Evolutionary conservation across 169 alveolate genomes (phyloP), one percentile per base, ranked within the genome.

Genomic region (Plasmodium malariae): DNA sequence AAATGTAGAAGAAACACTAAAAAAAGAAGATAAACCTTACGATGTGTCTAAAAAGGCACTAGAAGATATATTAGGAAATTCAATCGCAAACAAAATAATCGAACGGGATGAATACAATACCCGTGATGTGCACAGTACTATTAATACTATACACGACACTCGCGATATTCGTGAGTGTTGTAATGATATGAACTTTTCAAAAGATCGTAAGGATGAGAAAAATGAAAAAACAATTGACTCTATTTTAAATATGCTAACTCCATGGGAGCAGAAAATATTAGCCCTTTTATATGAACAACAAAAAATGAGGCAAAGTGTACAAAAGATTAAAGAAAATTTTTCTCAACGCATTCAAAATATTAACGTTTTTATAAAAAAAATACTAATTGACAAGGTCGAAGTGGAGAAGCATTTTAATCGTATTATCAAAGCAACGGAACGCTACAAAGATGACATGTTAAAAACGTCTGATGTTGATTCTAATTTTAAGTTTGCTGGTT

Each of bases 241-340:
- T 17, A 87, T 93, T 67, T 68, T 93, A 78, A 74, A 69, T 32
- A 48, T 93, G 74, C 92, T 93, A 12, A 85, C 94, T 0, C 96
- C 96, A 6, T 93, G 96, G 96, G 96, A 93, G 67, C 95, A 92
- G 76, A 90, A 93, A 76, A 92, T 93, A 87, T 87, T 93, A 65
- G 96, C 96, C 3, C 87, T 93, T 19, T 78, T 93, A 57, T 93
- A 93, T 69, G 96, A 93, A 76, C 96, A 93, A 80, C 95, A 93
- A 71, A 94, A 93, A 72, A 88, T 93, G 95, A 76, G 95, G 68
- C 74, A 83, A 45, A 74, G 87, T n/a, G 93, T 93, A 19, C 94
- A 92, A 36, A 92, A 91, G 17, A 78, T 93, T 11, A 73, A 93
- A 54, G 93, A 93, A 62, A 92, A 91, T 36, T 93, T 92, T 63